Base-by-base conservation (phyloP, 768 basidiomycete genomes). In the Erythrobasidium yunnanense region DNA sequence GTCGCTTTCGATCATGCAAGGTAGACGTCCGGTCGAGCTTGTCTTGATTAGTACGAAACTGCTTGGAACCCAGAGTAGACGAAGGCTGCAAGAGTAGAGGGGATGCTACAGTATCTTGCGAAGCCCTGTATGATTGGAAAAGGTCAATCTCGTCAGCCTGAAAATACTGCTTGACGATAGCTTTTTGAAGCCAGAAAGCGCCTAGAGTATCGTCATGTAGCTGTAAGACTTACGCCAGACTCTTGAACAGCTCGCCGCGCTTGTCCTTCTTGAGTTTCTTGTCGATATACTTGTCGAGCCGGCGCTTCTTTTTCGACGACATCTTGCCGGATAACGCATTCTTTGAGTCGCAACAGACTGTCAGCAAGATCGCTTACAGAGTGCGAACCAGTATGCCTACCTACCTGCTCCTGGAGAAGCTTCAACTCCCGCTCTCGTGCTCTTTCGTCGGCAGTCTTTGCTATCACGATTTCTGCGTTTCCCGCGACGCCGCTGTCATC, bases 191-290 rank as follows among this genome's bases (percentile, higher is more conserved):
- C n/a, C n/a, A n/a, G n/a, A n/a, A n/a, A n/a, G n/a, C n/a, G n/a
- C n/a, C n/a, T n/a, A n/a, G n/a, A n/a, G n/a, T n/a, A n/a, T n/a
- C n/a, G n/a, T n/a, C n/a, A n/a, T n/a, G n/a, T n/a, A n/a, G n/a
- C n/a, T n/a, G n/a, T n/a, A n/a, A n/a, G 62, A 62, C 84, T 68
- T 78, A 90, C 90, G 84, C 81, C 68, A 95, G 79, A 75, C 87
- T 90, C 70, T 88, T 83, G 60, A 93, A 84, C 15, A 95, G 80
- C 20, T 80, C 75, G 2, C 83, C 73, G 49, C 90, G 83, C 68
- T 89, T 88, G 73, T 95, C 91, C 74, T 90, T 88, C 77, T 87
- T 89, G 52, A 93, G 78, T 76, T 92, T 92, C 78, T 91, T 91
- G 54, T 89, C 90, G 71, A 96, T 91, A 73, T 90, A 97, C 69